phyloP scores from a whole-genome alignment of 2,329 filamentous ascomycete species.

The Colletotrichum lindemuthianum region DNA sequence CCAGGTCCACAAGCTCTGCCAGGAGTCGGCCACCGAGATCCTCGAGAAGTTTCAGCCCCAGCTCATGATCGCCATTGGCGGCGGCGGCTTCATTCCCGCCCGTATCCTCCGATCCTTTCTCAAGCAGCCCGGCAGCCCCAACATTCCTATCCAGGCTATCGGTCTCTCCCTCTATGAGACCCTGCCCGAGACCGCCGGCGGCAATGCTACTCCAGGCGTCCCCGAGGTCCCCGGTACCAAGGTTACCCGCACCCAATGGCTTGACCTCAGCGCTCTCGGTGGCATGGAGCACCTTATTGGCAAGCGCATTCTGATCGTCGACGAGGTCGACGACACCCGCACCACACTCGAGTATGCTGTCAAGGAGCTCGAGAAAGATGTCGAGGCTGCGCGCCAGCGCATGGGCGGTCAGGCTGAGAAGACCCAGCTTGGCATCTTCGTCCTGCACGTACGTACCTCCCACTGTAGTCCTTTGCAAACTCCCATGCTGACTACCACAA shows the following conservation, averaged over 20 bases:
- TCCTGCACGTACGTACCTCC: constrained; percentile 78
- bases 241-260: constrained; percentile 98
- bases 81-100: constrained; percentile 95
- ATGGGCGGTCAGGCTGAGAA: constrained; percentile 71
- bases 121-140: constrained; percentile 84
- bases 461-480: background rate
- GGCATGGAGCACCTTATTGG: constrained; percentile 90
- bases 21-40: constrained; percentile 83
- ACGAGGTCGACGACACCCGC: constrained; percentile 95
- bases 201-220: constrained; percentile 54
- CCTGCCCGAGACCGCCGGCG: constrained; percentile 67
- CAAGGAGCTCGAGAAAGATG: constrained; percentile 93
- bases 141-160: constrained; percentile 99
- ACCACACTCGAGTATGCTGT: constrained; percentile 96
- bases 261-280: constrained; percentile 84
- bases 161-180: constrained; percentile 96
- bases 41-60: constrained; percentile 89
- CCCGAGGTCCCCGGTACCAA: constrained; percentile 88
- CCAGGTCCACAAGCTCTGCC: constrained; percentile 97
- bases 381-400: constrained; percentile 80
- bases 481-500: constrained; percentile 33
- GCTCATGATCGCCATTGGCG: constrained; percentile 98
- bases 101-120: constrained; percentile 98
- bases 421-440: constrained; percentile 94
- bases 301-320: constrained; percentile 91